Base-by-base conservation (phyloP, 495 filamentous ascomycete genomes). In the Friedmanniomyces simplex region DNA sequence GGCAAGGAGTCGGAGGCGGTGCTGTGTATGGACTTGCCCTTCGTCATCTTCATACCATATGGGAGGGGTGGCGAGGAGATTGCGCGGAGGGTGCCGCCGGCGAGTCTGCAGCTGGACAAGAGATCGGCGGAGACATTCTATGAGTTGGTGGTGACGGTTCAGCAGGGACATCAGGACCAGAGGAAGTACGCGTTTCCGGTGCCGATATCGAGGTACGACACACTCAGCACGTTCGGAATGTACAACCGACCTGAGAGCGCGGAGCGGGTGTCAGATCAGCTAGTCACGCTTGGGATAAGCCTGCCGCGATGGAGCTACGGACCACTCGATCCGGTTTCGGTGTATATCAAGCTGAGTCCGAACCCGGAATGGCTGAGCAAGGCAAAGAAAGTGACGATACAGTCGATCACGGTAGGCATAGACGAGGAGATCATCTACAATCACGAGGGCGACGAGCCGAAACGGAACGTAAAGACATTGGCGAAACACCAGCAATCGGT, bases 401-500 rank as follows among this genome's bases (percentile, higher is more conserved):
- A 86, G 65, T 90, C 91, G 69, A 90, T 98, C 54, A 95, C 89
- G 16, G 85, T 96, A 36, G 84, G 81, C 13, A 96, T 98, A 63
- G 93, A 97, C 63, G 93, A 98, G 69, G 90, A 96, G 69, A 95
- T 97, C 50, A 89, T 89, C 21, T 98, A 87, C 72, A 97, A 98
- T 63, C 93, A 93, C 37, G 91, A 97, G 66, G 93, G 93, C n/a
- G 93, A 97, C 63, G 93, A 97, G 69, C 90, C 91, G 46, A 88
- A 85, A 26, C 86, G 87, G 62, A 97, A 95, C 68, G 74, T 89
- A 68, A 97, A 93, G 68, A 83, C 82, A 22, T 72, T 98, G 62
- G 83, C 87, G 22, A 91, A 88, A 65, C 84, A 91, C 60, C 86
- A 87, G 2, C 91, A 96, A 59, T 72, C 74, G 1, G 81, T 98